A percentile compares a stretch with the other conserved stretches of the same genome.
phyloP scores from a whole-genome alignment of 257 asterid species.

The Orobanche coerulescens region DNA sequence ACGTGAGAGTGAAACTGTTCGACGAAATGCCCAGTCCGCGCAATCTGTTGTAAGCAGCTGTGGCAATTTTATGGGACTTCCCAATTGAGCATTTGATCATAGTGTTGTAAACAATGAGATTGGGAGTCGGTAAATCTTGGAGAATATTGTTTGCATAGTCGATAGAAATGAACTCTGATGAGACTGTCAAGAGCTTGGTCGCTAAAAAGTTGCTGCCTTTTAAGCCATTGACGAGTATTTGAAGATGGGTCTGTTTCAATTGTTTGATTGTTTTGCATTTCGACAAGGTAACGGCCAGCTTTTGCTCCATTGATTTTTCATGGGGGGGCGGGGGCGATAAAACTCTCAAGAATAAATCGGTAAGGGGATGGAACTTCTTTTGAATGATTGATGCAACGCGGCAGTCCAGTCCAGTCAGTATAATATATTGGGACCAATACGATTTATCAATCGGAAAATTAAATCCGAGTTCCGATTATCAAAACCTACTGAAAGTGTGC shows the following conservation, averaged over 20 bases:
- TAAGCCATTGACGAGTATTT: slow-evolving; percentile 37
- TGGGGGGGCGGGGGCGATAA: no score
- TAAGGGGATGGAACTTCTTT: no score
- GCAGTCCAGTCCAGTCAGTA: no score
- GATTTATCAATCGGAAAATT: no score
- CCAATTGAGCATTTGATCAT: slow-evolving; percentile 44
- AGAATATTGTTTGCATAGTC: slow-evolving; percentile 29
- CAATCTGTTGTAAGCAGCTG: slow-evolving; percentile 26
- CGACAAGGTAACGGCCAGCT: slow-evolving; percentile 27
- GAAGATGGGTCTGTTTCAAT: slow-evolving; percentile 44
- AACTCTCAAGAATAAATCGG: no score
- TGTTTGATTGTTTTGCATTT: slow-evolving; percentile 32
- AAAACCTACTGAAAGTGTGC: no score
- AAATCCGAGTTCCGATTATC: no score
- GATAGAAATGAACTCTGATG: slow-evolving; percentile 35
- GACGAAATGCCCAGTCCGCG: slow-evolving; percentile 29
- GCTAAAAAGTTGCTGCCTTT: slow-evolving; percentile 31
- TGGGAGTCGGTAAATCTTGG: slow-evolving; percentile 22
- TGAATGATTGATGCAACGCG: no score
- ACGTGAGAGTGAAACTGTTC: slow-evolving; percentile 44
- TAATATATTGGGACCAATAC: no score
- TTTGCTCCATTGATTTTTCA: slow-evolving; percentile 36
- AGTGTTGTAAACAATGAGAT: slow-evolving; percentile 33
- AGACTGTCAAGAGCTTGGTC: slow-evolving; percentile 31
- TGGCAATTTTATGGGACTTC: slow-evolving; percentile 29